Base-by-base conservation (phyloP, 2,329 filamentous ascomycete species). In the Coniochaeta hoffmannii region DNA sequence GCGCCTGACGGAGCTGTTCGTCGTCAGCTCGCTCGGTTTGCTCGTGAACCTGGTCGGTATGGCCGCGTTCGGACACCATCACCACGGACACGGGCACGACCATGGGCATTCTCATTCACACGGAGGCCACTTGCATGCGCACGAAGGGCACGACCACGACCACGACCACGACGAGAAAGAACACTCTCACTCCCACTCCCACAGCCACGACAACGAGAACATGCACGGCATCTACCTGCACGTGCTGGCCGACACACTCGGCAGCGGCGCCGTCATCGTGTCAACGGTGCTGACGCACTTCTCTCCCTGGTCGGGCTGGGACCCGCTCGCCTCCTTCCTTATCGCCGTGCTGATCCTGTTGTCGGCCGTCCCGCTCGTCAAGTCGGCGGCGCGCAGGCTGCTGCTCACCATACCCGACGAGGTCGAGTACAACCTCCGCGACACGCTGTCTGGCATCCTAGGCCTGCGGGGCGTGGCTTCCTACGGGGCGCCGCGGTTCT, bases 151-250 rank as follows among this genome's bases (percentile, higher is more conserved):
- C 56, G 65, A 66, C 19, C 70, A 77, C 55, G 55, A 54, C 8
- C 65, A 72, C 54, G 53, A 52, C 3, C 61, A 66, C 53, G 58
- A 53, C 19, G 63, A 65, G 30, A 67, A 64, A 34, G 59, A 63
- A 15, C 64, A 61, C 31, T 57, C 59, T 24, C 61, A 73, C 67
- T 56, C 61, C 15, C 68, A 69, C 58, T 65, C 65, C 19, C 78
- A 84, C 62, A 73, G 74, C n/a, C 88, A 92, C 65, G 88, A 90
- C 59, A 96, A 96, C 69, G 94, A 99, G 65, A 99, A 99, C 67
- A 97, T 99, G 92, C 75, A 94, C 63, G 94, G 94, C 12, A 97
- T 99, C 61, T 99, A 96, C 71, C 77, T 99, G 19, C 94, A 99
- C 66, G 89, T 99, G 53, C 79, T 97, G 28, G 94, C 94, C 6